These are phyloP conservation scores for Pseudogymnoascus sp. DNA, from an alignment of 2,329 filamentous ascomycete genomes.

Conservation along the genomic window DNA sequence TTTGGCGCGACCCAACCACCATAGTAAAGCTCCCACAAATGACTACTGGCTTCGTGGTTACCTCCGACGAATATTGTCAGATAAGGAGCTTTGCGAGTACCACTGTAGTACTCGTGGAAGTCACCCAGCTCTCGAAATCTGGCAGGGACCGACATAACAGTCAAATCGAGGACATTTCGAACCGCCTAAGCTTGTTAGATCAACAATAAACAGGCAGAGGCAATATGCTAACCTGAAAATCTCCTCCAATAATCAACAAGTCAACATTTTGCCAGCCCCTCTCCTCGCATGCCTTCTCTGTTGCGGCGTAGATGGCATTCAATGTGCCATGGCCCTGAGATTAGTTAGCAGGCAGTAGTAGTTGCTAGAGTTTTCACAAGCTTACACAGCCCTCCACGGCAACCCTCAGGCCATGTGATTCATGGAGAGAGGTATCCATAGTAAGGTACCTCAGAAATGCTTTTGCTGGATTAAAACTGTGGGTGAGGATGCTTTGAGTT, in stretches of 20 bases:
- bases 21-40: conserved; percentile 89
- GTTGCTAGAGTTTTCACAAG: conserved; percentile 15
- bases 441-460: background rate
- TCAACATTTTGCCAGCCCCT: conserved; percentile 79
- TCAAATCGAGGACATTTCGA: conserved; percentile 80
- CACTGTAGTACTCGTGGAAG: conserved; percentile 91
- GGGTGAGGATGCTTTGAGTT: background rate
- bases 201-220: background rate
- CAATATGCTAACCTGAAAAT: conserved; percentile 64
- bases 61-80: conserved; percentile 88
- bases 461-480: background rate
- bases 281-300: conserved; percentile 58
- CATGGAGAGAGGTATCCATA: conserved; percentile 23
- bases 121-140: conserved; percentile 88
- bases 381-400: conserved; percentile 82
- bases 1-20: conserved; percentile 95
- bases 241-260: conserved; percentile 86
- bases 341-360: conserved; percentile 20
- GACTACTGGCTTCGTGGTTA: conserved; percentile 88
- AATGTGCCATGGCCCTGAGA: conserved; percentile 80
- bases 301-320: conserved; percentile 80
- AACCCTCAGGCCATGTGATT: conserved; percentile 53
- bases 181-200: conserved; percentile 51
- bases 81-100: conserved; percentile 68
- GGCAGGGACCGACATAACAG: conserved; percentile 77